Conservation (phyloP, 805 yeast genomes). For the Ogataea pignaliae region DNA sequence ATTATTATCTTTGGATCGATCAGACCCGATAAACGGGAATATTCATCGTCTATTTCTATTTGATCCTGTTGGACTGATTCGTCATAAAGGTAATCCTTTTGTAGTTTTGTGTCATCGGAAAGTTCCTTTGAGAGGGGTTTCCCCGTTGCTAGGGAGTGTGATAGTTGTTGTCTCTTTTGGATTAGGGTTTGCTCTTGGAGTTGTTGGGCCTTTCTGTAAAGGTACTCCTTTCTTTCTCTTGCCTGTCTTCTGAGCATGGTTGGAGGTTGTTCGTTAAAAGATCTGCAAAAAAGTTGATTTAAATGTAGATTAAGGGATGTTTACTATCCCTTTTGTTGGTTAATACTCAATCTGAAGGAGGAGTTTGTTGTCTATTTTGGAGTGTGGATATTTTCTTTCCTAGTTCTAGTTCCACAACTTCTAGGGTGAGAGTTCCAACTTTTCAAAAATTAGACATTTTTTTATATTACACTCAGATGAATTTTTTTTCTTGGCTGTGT, state of each 20-base stretch:
- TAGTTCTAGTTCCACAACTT: too few species aligned
- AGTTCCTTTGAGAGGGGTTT: conserved; percentile 85
- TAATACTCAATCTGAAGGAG: too few species aligned
- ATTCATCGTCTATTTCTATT: conserved; percentile 78
- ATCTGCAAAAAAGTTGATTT: too few species aligned
- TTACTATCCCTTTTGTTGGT: too few species aligned
- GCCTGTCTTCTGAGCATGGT: conserved; percentile 84
- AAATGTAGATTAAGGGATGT: too few species aligned
- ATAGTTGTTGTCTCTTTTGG: conserved; percentile 81
- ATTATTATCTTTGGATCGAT: conserved; percentile 87
- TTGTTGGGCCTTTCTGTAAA: conserved; percentile 83
- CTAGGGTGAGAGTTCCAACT: too few species aligned
- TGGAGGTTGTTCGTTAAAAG: too few species aligned
- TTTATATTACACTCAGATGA: too few species aligned
- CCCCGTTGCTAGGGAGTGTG: conserved; percentile 87
- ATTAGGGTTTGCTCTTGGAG: conserved; percentile 83
- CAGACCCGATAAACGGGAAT: conserved; percentile 79
- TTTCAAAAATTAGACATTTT: too few species aligned
- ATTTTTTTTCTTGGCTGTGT: too few species aligned
- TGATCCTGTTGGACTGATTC: conserved; percentile 54
- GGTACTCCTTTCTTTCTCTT: conserved; percentile 91
- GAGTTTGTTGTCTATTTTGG: too few species aligned
- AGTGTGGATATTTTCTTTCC: too few species aligned
- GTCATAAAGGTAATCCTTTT: conserved; percentile 80
- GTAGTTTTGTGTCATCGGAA: conserved; percentile 80